Evolutionary conservation across 192 early-diverging fungal species (phyloP).

Genomic region (Coemansia sp.): DNA sequence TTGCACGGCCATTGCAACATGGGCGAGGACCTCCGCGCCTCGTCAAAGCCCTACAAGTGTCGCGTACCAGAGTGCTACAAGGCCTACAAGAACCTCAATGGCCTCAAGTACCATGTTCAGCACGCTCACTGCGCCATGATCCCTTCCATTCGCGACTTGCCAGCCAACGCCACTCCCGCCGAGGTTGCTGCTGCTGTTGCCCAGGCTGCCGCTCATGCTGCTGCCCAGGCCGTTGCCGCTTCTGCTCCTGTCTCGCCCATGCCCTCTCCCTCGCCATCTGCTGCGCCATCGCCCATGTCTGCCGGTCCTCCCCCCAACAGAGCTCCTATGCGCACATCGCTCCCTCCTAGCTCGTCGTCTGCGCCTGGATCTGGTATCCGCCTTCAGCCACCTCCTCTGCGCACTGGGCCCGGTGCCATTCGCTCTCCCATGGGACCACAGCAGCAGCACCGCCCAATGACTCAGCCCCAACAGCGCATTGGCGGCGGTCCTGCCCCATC

Average conservation of each 20-base stretch:
- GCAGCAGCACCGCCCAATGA: neutral
- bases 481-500: neutral
- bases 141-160: conserved; percentile 45
- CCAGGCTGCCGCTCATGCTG: conserved; percentile 58
- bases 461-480: neutral
- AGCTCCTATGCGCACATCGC: conserved; percentile 3
- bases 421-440: neutral
- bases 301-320: neutral
- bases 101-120: conserved; percentile 93
- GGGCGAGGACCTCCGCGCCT: conserved; percentile 61
- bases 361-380: neutral
- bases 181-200: conserved; percentile 65
- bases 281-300: conserved; percentile 14
- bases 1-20: conserved; percentile 87
- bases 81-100: conserved; percentile 96
- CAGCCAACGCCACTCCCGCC: conserved; percentile 58
- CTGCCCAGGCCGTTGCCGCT: conserved; percentile 23
- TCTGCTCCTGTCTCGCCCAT: conserved; percentile 17
- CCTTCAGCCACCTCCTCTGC: neutral
- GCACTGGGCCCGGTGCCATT: neutral
- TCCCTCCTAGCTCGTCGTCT: neutral
- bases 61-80: conserved; percentile 83
- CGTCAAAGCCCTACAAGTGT: conserved; percentile 75
- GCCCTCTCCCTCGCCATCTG: conserved; percentile 8
- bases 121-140: conserved; percentile 76